Evolutionary conservation across 495 filamentous ascomycete species (phyloP).

Genomic region (Podospora appendiculata): DNA sequence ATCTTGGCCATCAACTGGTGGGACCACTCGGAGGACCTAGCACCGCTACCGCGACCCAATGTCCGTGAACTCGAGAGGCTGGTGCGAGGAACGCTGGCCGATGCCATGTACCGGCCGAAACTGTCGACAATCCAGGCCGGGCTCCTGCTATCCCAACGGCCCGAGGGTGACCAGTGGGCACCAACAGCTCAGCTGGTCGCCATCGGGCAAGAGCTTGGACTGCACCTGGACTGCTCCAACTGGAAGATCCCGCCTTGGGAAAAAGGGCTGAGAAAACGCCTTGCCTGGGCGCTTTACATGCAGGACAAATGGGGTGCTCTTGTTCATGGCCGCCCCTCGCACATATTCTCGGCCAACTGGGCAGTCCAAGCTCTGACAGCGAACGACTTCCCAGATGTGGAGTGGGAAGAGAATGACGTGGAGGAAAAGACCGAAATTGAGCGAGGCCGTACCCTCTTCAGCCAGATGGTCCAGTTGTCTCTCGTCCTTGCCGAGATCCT

Average conservation of each 20-base stretch:
- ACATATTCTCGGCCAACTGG: slow-evolving; percentile 77
- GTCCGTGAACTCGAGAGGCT: slow-evolving; percentile 67
- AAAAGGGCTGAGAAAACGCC: slow-evolving; percentile 68
- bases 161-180: slow-evolving; percentile 77
- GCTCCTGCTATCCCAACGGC: slow-evolving; percentile 78
- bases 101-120: slow-evolving; percentile 76
- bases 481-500: slow-evolving; percentile 71
- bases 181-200: slow-evolving; percentile 80
- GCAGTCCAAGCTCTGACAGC: slow-evolving; percentile 61
- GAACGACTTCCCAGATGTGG: slow-evolving; percentile 65
- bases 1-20: slow-evolving; percentile 88
- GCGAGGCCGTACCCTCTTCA: slow-evolving; percentile 60
- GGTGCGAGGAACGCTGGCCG: slow-evolving; percentile 61
- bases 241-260: slow-evolving; percentile 91
- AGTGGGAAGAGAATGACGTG: slow-evolving; percentile 44
- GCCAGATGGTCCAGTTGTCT: slow-evolving; percentile 66
- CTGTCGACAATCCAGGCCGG: slow-evolving; percentile 93
- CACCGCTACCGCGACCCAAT: slow-evolving; percentile 61
- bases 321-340: slow-evolving; percentile 78
- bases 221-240: slow-evolving; percentile 79
- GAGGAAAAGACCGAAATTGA: slow-evolving; percentile 59
- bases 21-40: slow-evolving; percentile 61
- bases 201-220: slow-evolving; percentile 72
- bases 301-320: slow-evolving; percentile 90
- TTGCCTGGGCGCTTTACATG: slow-evolving; percentile 89